phyloP scores from a whole-genome alignment of 768 basidiomycete species.

The Crepidotus variabilis region DNA sequence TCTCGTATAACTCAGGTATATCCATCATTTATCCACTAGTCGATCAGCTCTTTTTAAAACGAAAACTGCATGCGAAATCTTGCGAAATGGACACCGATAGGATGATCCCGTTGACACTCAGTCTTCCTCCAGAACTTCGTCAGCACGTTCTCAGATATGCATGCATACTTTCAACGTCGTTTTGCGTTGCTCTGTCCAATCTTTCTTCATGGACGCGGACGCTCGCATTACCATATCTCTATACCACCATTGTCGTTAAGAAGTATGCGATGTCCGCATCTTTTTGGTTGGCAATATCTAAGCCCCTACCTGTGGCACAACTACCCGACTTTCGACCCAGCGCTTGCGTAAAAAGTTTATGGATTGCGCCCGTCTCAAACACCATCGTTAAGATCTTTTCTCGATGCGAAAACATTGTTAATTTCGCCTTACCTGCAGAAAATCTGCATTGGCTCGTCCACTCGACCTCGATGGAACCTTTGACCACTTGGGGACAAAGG shows the following conservation, averaged over 20 bases:
- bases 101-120: neutral
- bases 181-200: slow-evolving; percentile 15
- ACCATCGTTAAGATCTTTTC: slow-evolving; percentile 15
- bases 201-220: slow-evolving; percentile 19
- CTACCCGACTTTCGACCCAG: slow-evolving; percentile 7
- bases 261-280: neutral
- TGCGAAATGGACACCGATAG: neutral
- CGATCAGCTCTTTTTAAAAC: no score
- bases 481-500: neutral
- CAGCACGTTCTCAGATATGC: slow-evolving; percentile 17
- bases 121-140: slow-evolving; percentile 20
- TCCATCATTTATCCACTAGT: no score
- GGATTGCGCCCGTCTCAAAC: slow-evolving; percentile 16
- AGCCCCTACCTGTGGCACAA: neutral
- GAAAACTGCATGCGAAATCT: no score
- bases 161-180: slow-evolving; percentile 12
- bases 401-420: slow-evolving; percentile 11
- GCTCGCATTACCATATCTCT: slow-evolving; percentile 22
- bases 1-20: no score
- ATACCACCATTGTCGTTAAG: slow-evolving; percentile 14
- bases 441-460: slow-evolving; percentile 19
- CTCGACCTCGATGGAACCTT: neutral
- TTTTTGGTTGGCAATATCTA: slow-evolving; percentile 1
- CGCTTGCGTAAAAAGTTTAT: slow-evolving; percentile 13
- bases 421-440: slow-evolving; percentile 16